A percentile compares a stretch with the other conserved stretches of the same genome.
Conservation (phyloP, 2,329 filamentous ascomycete genomes). For the Penicillium olsonii region DNA sequence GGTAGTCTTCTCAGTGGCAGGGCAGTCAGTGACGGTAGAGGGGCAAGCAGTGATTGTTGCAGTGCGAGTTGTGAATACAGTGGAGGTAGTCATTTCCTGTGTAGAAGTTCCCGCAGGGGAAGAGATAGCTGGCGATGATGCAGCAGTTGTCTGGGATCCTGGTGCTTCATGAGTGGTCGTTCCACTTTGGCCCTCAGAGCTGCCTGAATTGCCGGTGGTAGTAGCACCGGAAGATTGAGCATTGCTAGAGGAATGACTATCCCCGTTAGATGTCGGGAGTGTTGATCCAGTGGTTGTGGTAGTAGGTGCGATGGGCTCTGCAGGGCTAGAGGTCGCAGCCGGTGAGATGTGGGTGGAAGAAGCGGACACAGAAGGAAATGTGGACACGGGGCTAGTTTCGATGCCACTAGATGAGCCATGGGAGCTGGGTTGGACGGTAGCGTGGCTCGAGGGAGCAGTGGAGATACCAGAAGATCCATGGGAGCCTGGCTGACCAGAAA, state of each 20-base stretch:
- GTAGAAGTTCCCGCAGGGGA: neutral
- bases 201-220: neutral
- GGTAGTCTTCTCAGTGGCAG: slow-evolving; percentile 15
- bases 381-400: neutral
- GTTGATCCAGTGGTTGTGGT: neutral
- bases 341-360: neutral
- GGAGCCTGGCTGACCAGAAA: neutral
- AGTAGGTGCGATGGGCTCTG: neutral
- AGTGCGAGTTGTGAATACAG: slow-evolving; percentile 19
- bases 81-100: slow-evolving; percentile 20
- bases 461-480: neutral
- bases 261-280: neutral
- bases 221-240: neutral
- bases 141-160: neutral
- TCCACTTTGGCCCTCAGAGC: neutral
- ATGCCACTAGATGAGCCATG: neutral
- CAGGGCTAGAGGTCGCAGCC: neutral
- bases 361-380: neutral
- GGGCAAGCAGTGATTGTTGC: slow-evolving; percentile 28
- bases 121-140: neutral
- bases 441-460: neutral
- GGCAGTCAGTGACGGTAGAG: slow-evolving; percentile 27
- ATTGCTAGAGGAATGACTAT: neutral
- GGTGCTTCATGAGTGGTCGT: neutral
- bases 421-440: neutral